A percentile compares a stretch with the other conserved stretches of the same genome.
phyloP scores from a whole-genome alignment of 2,329 filamentous ascomycete species.

The Paecilomyces niveus region DNA sequence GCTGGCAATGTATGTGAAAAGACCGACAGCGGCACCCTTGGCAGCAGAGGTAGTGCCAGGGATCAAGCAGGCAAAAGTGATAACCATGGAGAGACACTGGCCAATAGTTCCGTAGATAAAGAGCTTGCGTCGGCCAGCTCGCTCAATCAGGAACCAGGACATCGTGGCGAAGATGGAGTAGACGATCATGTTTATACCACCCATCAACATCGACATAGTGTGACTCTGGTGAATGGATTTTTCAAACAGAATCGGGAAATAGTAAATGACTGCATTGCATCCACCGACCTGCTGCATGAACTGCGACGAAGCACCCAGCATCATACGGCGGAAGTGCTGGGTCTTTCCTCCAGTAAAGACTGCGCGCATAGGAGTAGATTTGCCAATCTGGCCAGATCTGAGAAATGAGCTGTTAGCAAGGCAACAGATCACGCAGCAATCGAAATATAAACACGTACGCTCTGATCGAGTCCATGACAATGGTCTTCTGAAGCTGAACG shows the following conservation, averaged over 20 bases:
- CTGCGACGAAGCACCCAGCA: slow-evolving; percentile 33
- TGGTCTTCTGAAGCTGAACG: slow-evolving; percentile 49
- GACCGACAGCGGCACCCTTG: slow-evolving; percentile 25
- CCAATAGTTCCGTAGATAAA: slow-evolving; percentile 16
- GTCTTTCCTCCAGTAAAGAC: slow-evolving; percentile 22
- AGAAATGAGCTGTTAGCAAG: slow-evolving; percentile 15
- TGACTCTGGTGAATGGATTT: slow-evolving; percentile 34
- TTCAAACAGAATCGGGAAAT: slow-evolving; percentile 42
- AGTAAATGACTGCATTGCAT: slow-evolving; percentile 46
- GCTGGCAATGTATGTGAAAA: slow-evolving; percentile 59
- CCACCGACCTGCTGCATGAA: slow-evolving; percentile 45
- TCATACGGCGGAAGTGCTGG: slow-evolving; percentile 34
- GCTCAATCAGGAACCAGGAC: slow-evolving; percentile 44
- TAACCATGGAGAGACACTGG: slow-evolving; percentile 18
- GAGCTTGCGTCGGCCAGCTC: slow-evolving; percentile 27
- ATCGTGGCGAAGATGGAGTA: slow-evolving; percentile 35
- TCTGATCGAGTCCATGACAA: slow-evolving; percentile 55
- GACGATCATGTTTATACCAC: slow-evolving; percentile 46
- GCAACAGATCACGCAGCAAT: slow-evolving; percentile 41
- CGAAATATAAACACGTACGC: slow-evolving; percentile 31
- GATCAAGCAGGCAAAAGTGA: slow-evolving; percentile 17
- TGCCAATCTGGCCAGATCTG: slow-evolving; percentile 11
- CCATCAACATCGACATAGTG: slow-evolving; percentile 44
- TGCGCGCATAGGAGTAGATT: slow-evolving; percentile 5
- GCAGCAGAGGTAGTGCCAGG: slow-evolving; percentile 6